Conservation (phyloP, 176 grass and related monocot genomes). For the Juncus inflexus region DNA sequence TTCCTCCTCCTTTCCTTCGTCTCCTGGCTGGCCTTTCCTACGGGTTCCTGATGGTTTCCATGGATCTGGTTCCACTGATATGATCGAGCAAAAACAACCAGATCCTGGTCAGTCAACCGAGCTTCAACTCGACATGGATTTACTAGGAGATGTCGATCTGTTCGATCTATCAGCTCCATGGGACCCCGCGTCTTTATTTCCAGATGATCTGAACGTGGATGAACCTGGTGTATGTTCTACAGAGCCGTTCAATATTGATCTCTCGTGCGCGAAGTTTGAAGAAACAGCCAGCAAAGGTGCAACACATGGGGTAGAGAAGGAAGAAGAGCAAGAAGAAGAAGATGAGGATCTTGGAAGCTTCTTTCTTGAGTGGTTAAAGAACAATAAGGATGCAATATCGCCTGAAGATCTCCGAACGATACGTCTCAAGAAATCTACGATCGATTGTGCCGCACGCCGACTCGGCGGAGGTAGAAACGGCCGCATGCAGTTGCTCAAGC, state of each 20-base stretch:
- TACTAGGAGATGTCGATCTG: constrained; percentile 25
- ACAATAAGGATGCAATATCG: constrained; percentile 73
- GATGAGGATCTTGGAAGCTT: constrained; percentile 61
- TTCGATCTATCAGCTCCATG: constrained; percentile 54
- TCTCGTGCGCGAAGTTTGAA: constrained; percentile 8
- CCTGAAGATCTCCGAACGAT: constrained; percentile 83
- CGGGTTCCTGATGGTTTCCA: background rate
- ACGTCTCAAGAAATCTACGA: constrained; percentile 75
- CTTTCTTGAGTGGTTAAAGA: constrained; percentile 95
- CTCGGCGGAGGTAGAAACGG: constrained; percentile 62
- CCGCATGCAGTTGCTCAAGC: constrained; percentile 73
- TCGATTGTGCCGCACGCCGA: constrained; percentile 61
- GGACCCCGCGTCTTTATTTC: constrained; percentile 59
- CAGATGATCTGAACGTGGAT: constrained; percentile 40
- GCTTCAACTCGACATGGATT: constrained; percentile 44
- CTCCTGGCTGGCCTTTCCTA: constrained; percentile 33
- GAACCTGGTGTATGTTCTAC: constrained; percentile 33
- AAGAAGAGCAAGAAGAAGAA: constrained; percentile 14
- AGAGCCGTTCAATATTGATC: constrained; percentile 14
- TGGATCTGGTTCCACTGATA: constrained; percentile 6
- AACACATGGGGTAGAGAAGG: constrained; percentile 9
- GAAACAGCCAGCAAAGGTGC: background rate
- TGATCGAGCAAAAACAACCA: constrained; percentile 22
- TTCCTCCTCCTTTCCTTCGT: constrained; percentile 41
- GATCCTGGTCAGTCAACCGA: constrained; percentile 44